Evolutionary conservation across 495 filamentous ascomycete species (phyloP).

Genomic region (Glonium stellatum): DNA sequence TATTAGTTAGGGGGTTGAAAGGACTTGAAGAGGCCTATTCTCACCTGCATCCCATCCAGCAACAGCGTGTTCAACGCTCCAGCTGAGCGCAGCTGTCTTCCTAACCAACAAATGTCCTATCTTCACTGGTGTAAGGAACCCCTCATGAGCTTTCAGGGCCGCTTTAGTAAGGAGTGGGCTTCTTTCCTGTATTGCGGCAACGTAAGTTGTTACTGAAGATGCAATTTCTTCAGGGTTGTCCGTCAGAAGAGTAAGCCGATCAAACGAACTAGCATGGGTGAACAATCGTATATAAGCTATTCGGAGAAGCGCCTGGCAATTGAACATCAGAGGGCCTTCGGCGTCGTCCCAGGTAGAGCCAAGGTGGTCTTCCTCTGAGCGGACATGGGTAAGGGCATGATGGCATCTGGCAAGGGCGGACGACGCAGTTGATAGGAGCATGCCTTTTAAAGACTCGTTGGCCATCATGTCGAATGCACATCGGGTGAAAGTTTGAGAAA

Average conservation of each 20-base stretch:
- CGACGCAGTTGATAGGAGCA: constrained; percentile 2
- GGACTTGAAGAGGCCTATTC: not conserved
- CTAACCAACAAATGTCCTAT: constrained; percentile 10
- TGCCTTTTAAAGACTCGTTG: not conserved
- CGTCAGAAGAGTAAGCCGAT: constrained; percentile 10
- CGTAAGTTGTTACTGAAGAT: not conserved
- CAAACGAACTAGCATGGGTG: constrained; percentile 4
- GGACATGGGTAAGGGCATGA: not conserved
- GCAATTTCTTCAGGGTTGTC: constrained; percentile 8
- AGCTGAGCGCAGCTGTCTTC: constrained; percentile 20
- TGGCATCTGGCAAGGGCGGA: constrained; percentile 9
- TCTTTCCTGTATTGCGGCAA: not conserved
- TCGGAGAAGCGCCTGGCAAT: constrained; percentile 15
- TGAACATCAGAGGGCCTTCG: constrained; percentile 18
- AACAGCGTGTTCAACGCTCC: constrained; percentile 21
- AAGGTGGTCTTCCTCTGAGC: not conserved
- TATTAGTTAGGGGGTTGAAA: not conserved
- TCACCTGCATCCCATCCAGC: constrained; percentile 15
- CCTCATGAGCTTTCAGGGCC: constrained; percentile 9
- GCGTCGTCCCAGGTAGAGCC: constrained; percentile 2
- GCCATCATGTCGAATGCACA: not conserved
- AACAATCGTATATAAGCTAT: constrained; percentile 15
- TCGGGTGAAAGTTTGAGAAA: not conserved
- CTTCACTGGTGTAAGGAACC: constrained; percentile 6
- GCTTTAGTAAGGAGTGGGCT: constrained; percentile 6